Evolutionary conservation across 1,284 basidiomycete genomes (phyloP).

Genomic region (Rugosomyces carneus): DNA sequence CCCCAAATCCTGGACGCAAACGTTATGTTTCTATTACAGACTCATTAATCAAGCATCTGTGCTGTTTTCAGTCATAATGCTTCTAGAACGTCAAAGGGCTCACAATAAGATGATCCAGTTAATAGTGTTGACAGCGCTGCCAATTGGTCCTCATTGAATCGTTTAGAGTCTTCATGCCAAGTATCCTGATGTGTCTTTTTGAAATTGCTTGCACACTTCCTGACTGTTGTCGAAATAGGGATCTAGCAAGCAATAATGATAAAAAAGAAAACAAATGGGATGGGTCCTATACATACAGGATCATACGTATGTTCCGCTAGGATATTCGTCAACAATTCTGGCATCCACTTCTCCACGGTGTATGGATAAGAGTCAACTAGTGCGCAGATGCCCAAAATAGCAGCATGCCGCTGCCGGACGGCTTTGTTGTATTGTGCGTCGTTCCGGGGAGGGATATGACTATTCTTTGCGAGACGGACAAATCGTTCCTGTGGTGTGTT

Average conservation of each 20-base stretch:
- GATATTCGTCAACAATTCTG: constrained; percentile 61
- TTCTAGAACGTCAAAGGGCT: constrained; percentile 19
- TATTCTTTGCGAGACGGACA: constrained; percentile 55
- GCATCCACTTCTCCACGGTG: constrained; percentile 84
- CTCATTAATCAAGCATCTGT: constrained; percentile 12
- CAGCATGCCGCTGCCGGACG: constrained; percentile 69
- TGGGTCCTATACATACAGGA: constrained; percentile 40
- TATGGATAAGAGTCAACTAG: constrained; percentile 81
- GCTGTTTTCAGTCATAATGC: not conserved
- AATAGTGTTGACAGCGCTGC: constrained; percentile 64
- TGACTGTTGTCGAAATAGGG: constrained; percentile 68
- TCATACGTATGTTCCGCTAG: constrained; percentile 80
- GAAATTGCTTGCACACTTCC: constrained; percentile 69
- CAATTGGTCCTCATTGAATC: constrained; percentile 71
- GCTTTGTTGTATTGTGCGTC: constrained; percentile 56
- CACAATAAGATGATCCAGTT: constrained; percentile 71
- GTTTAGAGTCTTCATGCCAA: constrained; percentile 77
- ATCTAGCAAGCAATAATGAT: constrained; percentile 33
- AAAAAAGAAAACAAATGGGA: not conserved
- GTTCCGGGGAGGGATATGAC: constrained; percentile 50
- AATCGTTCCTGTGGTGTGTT: constrained; percentile 54
- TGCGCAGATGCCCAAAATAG: constrained; percentile 75
- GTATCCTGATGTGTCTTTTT: constrained; percentile 79
- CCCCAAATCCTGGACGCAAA: constrained; percentile 2
- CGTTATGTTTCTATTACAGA: not conserved